A percentile compares a stretch with the other conserved stretches of the same genome.
These are phyloP conservation scores for Colletotrichum chrysophilum DNA, from an alignment of 2,329 filamentous ascomycete genomes.

Conservation along the genomic window DNA sequence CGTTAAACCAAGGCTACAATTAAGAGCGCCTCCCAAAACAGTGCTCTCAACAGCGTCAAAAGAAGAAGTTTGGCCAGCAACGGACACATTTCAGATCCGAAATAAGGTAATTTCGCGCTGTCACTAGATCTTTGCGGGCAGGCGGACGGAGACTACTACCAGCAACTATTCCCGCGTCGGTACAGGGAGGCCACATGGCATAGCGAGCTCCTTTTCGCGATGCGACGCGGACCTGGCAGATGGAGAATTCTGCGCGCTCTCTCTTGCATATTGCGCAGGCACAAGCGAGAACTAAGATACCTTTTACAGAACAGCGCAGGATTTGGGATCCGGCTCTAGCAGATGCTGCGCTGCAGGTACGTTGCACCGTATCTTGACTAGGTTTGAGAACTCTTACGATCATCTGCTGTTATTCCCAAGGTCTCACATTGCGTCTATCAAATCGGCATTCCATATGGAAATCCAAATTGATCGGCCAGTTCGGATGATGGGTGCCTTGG, in stretches of 20 bases:
- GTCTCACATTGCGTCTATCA: not conserved
- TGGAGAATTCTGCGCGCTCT: constrained; percentile 1
- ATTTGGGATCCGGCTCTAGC: not conserved
- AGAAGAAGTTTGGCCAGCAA: not conserved
- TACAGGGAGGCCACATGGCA: constrained; percentile 21
- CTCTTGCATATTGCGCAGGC: not conserved
- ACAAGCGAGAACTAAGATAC: not conserved
- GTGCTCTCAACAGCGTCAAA: not conserved
- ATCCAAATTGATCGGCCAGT: not conserved
- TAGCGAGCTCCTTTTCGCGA: constrained; percentile 5
- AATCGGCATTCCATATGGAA: not conserved
- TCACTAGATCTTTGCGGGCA: constrained; percentile 9
- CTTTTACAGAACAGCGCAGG: not conserved
- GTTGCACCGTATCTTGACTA: not conserved
- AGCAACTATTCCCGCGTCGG: constrained; percentile 4
- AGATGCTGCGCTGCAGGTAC: not conserved
- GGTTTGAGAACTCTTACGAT: not conserved
- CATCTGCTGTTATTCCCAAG: not conserved
- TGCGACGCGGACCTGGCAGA: not conserved
- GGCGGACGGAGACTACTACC: not conserved
- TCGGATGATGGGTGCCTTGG: not conserved
- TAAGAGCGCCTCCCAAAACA: not conserved
- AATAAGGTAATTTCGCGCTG: constrained; percentile 17
- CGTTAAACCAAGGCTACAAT: not conserved
- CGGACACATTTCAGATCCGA: not conserved